Conservation (phyloP, 371 early-diverging fungal species). For the Mucor saturninus region DNA sequence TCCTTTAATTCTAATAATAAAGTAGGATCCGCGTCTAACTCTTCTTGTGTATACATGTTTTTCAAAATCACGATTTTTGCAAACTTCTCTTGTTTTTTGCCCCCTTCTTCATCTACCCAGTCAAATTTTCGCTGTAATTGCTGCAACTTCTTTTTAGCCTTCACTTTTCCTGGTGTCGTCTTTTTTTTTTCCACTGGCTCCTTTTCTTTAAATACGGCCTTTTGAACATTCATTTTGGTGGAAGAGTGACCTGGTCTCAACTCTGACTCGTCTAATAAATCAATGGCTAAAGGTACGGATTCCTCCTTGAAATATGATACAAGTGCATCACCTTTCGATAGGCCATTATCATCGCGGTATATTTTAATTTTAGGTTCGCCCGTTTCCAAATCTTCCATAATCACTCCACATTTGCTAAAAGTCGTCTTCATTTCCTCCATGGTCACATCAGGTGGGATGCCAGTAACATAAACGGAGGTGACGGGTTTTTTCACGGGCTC, state of each 20-base stretch:
- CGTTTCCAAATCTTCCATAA: slow-evolving; percentile 82
- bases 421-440: slow-evolving; percentile 76
- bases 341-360: slow-evolving; percentile 73
- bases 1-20: slow-evolving; percentile 89
- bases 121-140: slow-evolving; percentile 88
- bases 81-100: slow-evolving; percentile 76
- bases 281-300: slow-evolving; percentile 83
- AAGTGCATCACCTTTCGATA: slow-evolving; percentile 88
- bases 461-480: slow-evolving; percentile 87
- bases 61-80: slow-evolving; percentile 87
- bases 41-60: slow-evolving; percentile 90
- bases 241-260: slow-evolving; percentile 69
- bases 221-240: slow-evolving; percentile 67
- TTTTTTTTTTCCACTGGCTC: slow-evolving; percentile 35
- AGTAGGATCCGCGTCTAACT: slow-evolving; percentile 89
- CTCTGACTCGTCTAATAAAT: slow-evolving; percentile 85
- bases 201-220: slow-evolving; percentile 79
- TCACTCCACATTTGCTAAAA: slow-evolving; percentile 89
- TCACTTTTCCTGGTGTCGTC: slow-evolving; percentile 60
- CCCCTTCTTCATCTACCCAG: slow-evolving; percentile 86
- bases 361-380: slow-evolving; percentile 90
- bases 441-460: slow-evolving; percentile 83
- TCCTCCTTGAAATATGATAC: slow-evolving; percentile 91
- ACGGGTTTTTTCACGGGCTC: slow-evolving; percentile 59
- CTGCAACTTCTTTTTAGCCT: slow-evolving; percentile 71